Percentiles rank a stretch among this genome's conserved stretches.
Conservation (phyloP, 768 basidiomycete genomes). For the Basidioascus undulatus region DNA sequence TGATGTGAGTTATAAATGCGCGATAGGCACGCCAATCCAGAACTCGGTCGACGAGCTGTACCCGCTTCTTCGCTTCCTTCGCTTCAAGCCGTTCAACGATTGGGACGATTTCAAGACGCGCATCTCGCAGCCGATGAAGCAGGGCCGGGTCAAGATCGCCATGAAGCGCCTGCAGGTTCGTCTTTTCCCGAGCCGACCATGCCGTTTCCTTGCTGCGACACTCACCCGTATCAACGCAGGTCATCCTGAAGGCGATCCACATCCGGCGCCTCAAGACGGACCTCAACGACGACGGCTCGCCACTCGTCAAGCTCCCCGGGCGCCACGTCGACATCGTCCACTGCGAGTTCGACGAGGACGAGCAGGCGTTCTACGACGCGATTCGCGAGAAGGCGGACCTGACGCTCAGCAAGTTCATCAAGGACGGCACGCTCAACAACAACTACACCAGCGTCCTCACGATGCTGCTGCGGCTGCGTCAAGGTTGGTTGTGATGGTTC, state of each 20-base stretch:
- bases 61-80: constrained; percentile 69
- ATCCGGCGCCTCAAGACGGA: constrained; percentile 61
- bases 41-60: constrained; percentile 78
- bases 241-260: constrained; percentile 68
- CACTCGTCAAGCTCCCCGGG: constrained; percentile 53
- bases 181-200: not conserved
- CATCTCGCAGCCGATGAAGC: constrained; percentile 58
- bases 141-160: constrained; percentile 31
- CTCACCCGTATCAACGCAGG: constrained; percentile 20
- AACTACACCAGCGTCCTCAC: constrained; percentile 21
- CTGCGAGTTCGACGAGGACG: constrained; percentile 52
- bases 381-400: constrained; percentile 32
- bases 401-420: constrained; percentile 39
- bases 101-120: constrained; percentile 50
- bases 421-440: constrained; percentile 24
- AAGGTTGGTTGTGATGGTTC: constrained; percentile 30
- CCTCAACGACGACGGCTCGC: constrained; percentile 43
- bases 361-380: constrained; percentile 52
- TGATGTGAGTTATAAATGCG: not conserved
- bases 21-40: constrained; percentile 21
- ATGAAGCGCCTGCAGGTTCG: constrained; percentile 63
- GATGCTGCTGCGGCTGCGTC: constrained; percentile 38
- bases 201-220: not conserved
- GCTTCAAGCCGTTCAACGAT: constrained; percentile 51
- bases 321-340: constrained; percentile 44